Conservation (phyloP, 2,329 filamentous ascomycete species). For the Ilyonectria destructans region DNA sequence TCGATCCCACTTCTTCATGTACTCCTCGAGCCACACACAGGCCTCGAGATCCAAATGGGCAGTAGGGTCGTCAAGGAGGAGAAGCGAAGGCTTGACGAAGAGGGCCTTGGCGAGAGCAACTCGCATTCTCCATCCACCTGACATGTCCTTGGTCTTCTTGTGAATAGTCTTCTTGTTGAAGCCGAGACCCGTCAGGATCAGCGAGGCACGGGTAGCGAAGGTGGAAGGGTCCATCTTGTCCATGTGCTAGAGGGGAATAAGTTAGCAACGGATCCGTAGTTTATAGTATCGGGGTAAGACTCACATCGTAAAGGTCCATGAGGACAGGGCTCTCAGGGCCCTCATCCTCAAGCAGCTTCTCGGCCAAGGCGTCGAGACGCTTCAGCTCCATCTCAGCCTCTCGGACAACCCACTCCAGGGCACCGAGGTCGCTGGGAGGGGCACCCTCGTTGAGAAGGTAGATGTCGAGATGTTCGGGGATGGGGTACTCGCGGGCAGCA, state of each 20-base stretch:
- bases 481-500: constrained; percentile 92
- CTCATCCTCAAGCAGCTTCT: constrained; percentile 91
- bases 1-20: constrained; percentile 99
- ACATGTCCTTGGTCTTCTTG: constrained; percentile 99
- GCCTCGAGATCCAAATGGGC: constrained; percentile 99
- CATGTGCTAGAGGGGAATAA: constrained; percentile 79
- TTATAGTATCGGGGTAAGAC: constrained; percentile 52
- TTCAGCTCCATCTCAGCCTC: constrained; percentile 96
- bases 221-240: constrained; percentile 99
- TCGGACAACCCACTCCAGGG: constrained; percentile 96
- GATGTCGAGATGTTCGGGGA: constrained; percentile 97
- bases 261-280: constrained; percentile 36
- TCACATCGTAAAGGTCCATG: constrained; percentile 95
- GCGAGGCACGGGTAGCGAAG: constrained; percentile 93
- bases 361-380: constrained; percentile 88
- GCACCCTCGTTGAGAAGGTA: constrained; percentile 99
- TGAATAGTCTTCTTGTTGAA: constrained; percentile 99
- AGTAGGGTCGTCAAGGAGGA: constrained; percentile 97
- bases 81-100: constrained; percentile 96
- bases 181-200: constrained; percentile 97
- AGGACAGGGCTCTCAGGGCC: constrained; percentile 92
- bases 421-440: constrained; percentile 88
- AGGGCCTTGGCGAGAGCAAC: constrained; percentile 97
- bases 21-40: constrained; percentile 99
- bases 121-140: constrained; percentile 99